A percentile compares a stretch with the other conserved stretches of the same genome.
These are phyloP conservation scores for Ganoderma sinense DNA, from an alignment of 1,284 basidiomycete genomes.

Conservation along the genomic window DNA sequence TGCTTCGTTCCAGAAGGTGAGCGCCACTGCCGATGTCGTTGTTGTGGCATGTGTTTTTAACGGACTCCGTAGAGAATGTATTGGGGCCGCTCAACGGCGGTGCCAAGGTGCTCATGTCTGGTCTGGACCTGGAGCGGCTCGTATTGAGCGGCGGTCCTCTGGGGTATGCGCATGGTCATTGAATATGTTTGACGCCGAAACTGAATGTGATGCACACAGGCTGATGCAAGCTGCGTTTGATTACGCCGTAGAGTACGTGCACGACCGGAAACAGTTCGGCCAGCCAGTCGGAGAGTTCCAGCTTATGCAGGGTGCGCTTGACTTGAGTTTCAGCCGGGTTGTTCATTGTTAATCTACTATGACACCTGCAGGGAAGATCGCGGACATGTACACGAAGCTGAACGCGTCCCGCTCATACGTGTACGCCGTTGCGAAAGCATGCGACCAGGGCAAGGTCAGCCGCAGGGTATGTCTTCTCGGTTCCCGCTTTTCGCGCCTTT, in stretches of 20 bases:
- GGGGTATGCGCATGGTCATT: conserved; percentile 48
- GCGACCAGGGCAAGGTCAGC: conserved; percentile 84
- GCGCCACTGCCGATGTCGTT: conserved; percentile 23
- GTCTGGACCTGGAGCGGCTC: conserved; percentile 90
- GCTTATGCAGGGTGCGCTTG: conserved; percentile 82
- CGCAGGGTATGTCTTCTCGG: conserved; percentile 65
- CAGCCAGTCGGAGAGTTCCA: conserved; percentile 92
- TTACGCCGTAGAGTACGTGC: conserved; percentile 87
- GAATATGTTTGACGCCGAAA: conserved; percentile 3
- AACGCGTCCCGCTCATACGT: conserved; percentile 91
- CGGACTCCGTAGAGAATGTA: conserved; percentile 73
- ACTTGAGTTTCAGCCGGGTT: not conserved
- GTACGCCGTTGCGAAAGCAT: conserved; percentile 91
- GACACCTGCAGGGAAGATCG: conserved; percentile 66
- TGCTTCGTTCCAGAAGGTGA: conserved; percentile 87
- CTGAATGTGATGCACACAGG: conserved; percentile 45
- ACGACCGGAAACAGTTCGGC: conserved; percentile 92
- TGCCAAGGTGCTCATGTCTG: conserved; percentile 92
- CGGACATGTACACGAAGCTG: conserved; percentile 96
- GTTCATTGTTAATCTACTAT: not conserved
- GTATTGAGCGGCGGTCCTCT: conserved; percentile 90
- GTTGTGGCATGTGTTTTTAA: not conserved
- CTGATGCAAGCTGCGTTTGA: conserved; percentile 97
- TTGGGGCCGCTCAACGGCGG: conserved; percentile 85
- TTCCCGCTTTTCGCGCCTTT: not conserved